phyloP scores from a whole-genome alignment of 2,329 filamentous ascomycete species.

The Trichoderma semiorbis region DNA sequence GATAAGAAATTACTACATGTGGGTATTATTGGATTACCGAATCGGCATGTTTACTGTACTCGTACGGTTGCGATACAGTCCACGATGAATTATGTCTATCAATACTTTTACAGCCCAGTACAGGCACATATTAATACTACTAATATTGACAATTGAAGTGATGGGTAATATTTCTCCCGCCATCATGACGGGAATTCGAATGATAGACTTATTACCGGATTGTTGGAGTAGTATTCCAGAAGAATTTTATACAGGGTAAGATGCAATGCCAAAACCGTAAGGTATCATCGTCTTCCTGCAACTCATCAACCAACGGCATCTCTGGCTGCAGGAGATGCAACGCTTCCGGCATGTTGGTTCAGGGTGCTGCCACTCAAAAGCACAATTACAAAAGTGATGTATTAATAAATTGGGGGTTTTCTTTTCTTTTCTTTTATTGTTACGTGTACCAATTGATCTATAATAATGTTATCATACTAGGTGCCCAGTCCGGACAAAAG shows the following conservation, averaged over 20 bases:
- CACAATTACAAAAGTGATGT: background rate
- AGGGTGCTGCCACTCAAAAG: background rate
- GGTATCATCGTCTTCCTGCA: background rate
- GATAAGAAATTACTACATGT: background rate
- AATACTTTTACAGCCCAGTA: rapidly evolving
- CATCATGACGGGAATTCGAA: background rate
- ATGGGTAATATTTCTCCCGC: background rate
- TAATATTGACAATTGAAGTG: background rate
- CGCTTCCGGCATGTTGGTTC: background rate
- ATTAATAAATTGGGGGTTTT: background rate
- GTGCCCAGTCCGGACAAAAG: background rate
- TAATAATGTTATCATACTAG: background rate
- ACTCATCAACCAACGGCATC: background rate
- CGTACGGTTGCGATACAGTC: background rate
- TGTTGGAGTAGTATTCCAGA: background rate
- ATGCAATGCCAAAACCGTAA: background rate
- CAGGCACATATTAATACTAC: background rate
- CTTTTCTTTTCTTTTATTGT: background rate
- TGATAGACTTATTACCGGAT: background rate
- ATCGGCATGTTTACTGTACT: background rate
- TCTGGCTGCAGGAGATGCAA: background rate
- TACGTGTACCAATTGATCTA: background rate
- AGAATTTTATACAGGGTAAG: background rate
- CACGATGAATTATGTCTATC: background rate
- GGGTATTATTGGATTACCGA: background rate